Conservation (phyloP, 2,329 filamentous ascomycete genomes). For the Scedosporium dehoogii region DNA sequence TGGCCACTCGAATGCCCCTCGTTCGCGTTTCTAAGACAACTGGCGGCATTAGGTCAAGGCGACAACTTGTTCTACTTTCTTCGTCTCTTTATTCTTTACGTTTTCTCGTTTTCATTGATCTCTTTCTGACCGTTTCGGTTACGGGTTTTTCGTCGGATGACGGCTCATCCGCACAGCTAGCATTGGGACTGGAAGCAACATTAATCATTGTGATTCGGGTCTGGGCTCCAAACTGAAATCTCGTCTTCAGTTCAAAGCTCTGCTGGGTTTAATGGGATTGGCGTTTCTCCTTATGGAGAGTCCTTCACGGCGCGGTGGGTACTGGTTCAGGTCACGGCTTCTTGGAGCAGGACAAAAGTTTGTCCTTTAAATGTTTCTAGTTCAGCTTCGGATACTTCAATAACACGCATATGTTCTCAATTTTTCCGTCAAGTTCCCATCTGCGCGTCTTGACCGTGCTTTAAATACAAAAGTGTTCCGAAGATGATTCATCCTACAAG, state of each 20-base stretch:
- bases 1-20: no score
- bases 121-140: neutral
- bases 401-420: neutral
- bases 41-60: no score
- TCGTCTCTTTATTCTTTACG: neutral
- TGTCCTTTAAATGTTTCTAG: neutral
- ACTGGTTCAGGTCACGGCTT: neutral
- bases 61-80: neutral
- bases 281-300: neutral
- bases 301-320: neutral
- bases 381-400: neutral
- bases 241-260: no score
- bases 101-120: neutral
- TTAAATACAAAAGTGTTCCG: no score
- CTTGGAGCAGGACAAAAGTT: neutral
- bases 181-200: no score
- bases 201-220: no score
- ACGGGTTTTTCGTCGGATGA: neutral
- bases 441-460: no score
- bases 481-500: no score
- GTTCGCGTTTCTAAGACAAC: no score
- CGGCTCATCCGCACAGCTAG: no score
- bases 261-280: neutral
- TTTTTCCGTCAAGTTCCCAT: neutral
- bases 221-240: no score